phyloP scores from a whole-genome alignment of 805 yeast genomes.

The Saccharomycopsis fermentans region DNA sequence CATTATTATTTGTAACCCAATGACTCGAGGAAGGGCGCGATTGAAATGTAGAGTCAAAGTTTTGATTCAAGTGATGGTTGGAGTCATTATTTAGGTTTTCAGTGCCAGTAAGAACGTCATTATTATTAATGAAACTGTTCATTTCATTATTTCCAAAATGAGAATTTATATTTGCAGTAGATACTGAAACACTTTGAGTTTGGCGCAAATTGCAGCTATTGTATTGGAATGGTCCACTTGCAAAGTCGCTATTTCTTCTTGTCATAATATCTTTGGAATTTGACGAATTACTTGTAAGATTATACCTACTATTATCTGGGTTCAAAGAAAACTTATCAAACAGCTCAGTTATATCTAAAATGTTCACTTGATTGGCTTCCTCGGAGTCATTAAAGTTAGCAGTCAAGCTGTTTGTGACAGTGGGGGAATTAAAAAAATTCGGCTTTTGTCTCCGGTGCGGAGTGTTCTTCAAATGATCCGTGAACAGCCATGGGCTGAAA shows the following conservation, averaged over 20 bases:
- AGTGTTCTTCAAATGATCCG: background rate
- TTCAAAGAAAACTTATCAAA: background rate
- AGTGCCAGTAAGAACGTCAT: background rate
- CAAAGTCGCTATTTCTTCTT: background rate
- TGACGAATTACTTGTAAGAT: background rate
- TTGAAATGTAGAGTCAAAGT: background rate
- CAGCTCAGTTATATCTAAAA: background rate
- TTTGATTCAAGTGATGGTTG: background rate
- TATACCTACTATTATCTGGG: background rate
- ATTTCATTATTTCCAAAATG: background rate
- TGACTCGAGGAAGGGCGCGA: background rate
- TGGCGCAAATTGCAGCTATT: background rate
- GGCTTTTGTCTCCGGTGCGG: background rate
- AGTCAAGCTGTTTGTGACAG: background rate
- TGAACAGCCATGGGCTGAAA: background rate
- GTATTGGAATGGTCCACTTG: background rate
- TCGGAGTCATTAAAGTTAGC: background rate
- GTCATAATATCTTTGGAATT: background rate
- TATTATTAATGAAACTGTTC: background rate
- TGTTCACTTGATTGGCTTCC: background rate
- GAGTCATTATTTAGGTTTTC: background rate
- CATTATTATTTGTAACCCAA: background rate
- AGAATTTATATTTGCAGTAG: background rate
- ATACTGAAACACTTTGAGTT: background rate
- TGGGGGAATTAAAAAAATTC: background rate